Conservation (phyloP, 2,329 filamentous ascomycete genomes). For the Cylindrodendrum hubeiense region DNA sequence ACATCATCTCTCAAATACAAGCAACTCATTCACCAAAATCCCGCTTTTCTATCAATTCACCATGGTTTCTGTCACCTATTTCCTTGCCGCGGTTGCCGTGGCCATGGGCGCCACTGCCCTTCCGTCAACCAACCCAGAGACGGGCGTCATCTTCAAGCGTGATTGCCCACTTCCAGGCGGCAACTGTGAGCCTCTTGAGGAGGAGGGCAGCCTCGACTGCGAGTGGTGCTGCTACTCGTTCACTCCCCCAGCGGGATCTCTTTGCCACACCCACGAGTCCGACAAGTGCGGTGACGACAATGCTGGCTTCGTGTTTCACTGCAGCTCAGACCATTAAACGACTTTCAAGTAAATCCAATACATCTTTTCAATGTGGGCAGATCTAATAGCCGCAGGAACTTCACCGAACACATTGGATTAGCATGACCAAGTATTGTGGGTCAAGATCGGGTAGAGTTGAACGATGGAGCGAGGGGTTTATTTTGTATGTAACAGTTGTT, state of each 20-base stretch:
- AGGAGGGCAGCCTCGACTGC: background rate
- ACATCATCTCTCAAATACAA: no score
- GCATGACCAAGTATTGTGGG: background rate
- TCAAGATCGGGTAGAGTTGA: background rate
- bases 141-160: conserved; percentile 1
- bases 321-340: conserved; percentile 11
- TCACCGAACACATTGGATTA: background rate
- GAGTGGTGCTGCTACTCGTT: conserved; percentile 14
- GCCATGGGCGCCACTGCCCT: conserved; percentile 9
- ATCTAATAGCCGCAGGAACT: background rate
- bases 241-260: conserved; percentile 2
- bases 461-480: background rate
- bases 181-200: conserved; percentile 1
- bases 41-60: background rate
- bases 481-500: background rate
- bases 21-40: background rate
- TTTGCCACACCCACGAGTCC: conserved; percentile 4
- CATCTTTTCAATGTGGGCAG: no score
- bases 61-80: background rate
- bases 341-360: background rate
- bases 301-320: background rate
- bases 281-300: conserved; percentile 3
- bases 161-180: background rate
- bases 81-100: background rate
- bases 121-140: background rate